These are phyloP conservation scores for Pleurotus pulmonarius DNA, from an alignment of 768 basidiomycete genomes.

Conservation along the genomic window DNA sequence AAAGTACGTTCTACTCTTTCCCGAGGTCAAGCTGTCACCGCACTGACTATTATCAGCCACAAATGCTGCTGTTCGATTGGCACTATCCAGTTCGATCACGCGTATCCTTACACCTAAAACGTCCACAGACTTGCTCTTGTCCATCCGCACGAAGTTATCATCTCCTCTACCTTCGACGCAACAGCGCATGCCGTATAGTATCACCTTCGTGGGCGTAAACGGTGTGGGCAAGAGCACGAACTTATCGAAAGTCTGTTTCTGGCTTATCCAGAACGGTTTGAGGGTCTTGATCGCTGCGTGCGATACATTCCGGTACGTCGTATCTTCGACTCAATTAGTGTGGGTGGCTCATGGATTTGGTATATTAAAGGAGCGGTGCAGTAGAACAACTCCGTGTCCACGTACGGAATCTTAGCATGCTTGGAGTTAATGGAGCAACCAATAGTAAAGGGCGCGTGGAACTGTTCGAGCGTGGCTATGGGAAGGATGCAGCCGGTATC, in stretches of 20 bases:
- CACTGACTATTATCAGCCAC: slow-evolving; percentile 49
- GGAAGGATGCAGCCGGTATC: slow-evolving; percentile 98
- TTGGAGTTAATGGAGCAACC: slow-evolving; percentile 64
- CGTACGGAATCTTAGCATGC: slow-evolving; percentile 88
- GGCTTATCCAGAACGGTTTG: slow-evolving; percentile 94
- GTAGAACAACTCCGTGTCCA: slow-evolving; percentile 98
- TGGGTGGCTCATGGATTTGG: neutral
- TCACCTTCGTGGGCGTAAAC: slow-evolving; percentile 97
- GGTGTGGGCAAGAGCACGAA: slow-evolving; percentile 99
- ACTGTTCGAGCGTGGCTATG: slow-evolving; percentile 94
- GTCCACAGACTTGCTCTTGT: slow-evolving; percentile 91
- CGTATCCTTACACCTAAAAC: slow-evolving; percentile 95
- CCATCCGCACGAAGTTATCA: slow-evolving; percentile 85
- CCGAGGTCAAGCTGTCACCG: slow-evolving; percentile 4
- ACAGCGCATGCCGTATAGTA: slow-evolving; percentile 82
- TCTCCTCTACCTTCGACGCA: slow-evolving; percentile 71
- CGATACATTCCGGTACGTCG: slow-evolving; percentile 84
- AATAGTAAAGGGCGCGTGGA: slow-evolving; percentile 80
- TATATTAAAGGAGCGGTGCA: slow-evolving; percentile 72
- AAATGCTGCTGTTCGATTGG: slow-evolving; percentile 76
- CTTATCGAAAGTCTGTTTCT: slow-evolving; percentile 96
- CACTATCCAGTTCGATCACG: slow-evolving; percentile 84
- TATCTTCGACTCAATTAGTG: neutral
- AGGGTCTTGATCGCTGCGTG: slow-evolving; percentile 96
- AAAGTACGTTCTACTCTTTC: slow-evolving; percentile 52